These are phyloP conservation scores for Austroboletus niveus DNA, from an alignment of 1,284 basidiomycete species.

Conservation along the genomic window DNA sequence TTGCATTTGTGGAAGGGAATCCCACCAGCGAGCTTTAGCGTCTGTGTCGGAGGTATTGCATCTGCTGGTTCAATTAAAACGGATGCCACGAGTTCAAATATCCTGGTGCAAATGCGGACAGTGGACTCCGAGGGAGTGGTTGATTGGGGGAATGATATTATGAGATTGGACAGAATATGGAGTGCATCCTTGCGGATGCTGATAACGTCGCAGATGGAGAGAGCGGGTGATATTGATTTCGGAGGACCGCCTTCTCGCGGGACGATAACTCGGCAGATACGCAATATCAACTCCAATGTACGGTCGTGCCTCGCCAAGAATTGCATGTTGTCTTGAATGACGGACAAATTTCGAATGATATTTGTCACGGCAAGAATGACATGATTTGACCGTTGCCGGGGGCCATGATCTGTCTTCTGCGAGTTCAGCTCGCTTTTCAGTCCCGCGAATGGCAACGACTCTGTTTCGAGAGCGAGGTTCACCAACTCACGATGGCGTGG, in stretches of 20 bases:
- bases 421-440: constrained; percentile 47
- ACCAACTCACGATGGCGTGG: constrained; percentile 66
- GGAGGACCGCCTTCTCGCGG: constrained; percentile 40
- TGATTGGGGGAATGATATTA: constrained; percentile 46
- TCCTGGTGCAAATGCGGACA: constrained; percentile 47
- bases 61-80: constrained; percentile 73
- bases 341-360: constrained; percentile 85
- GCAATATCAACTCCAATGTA: constrained; percentile 66
- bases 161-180: constrained; percentile 68
- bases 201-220: constrained; percentile 73
- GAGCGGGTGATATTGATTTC: constrained; percentile 49
- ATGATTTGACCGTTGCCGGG: constrained; percentile 63
- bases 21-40: constrained; percentile 48
- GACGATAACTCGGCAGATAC: constrained; percentile 52
- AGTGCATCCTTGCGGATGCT: constrained; percentile 78
- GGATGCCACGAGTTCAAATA: constrained; percentile 72
- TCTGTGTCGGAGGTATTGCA: constrained; percentile 60
- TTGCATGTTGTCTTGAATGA: constrained; percentile 68
- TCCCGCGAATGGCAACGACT: constrained; percentile 55
- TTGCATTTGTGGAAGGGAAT: constrained; percentile 41
- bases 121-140: constrained; percentile 37
- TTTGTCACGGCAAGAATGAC: constrained; percentile 73
- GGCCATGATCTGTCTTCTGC: constrained; percentile 48
- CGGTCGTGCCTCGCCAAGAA: constrained; percentile 68
- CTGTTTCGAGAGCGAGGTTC: constrained; percentile 54